Conservation (phyloP, 2,329 filamentous ascomycete species). For the Fusarium globosum region DNA sequence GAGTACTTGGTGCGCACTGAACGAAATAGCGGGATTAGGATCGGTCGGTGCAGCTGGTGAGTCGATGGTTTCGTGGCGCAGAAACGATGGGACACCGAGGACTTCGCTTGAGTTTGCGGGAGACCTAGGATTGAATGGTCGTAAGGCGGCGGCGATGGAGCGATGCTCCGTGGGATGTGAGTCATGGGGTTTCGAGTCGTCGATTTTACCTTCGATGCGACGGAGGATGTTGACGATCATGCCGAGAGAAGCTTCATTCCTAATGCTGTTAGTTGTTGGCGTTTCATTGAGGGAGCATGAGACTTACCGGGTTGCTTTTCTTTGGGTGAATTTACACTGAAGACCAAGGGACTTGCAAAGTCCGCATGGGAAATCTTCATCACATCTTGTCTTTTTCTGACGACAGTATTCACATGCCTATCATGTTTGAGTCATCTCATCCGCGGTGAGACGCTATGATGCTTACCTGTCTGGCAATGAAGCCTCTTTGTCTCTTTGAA, state of each 20-base stretch:
- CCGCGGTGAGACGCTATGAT: fast-evolving
- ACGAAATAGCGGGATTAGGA: conserved; percentile 17
- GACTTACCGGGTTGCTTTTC: conserved; percentile 28
- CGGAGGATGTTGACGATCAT: conserved; percentile 38
- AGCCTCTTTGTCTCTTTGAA: conserved; percentile 23
- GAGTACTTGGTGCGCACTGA: conserved; percentile 19
- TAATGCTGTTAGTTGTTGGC: not conserved
- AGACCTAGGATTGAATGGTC: conserved; percentile 14
- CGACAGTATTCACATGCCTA: conserved; percentile 38
- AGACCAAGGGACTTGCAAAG: conserved; percentile 26
- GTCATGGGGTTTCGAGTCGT: conserved; percentile 7
- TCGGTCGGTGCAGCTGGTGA: conserved; percentile 3
- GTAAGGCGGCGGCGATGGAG: not conserved
- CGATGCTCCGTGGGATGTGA: not conserved
- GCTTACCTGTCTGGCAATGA: conserved; percentile 33
- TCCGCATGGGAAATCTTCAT: conserved; percentile 34
- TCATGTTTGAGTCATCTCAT: not conserved
- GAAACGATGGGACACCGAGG: conserved; percentile 18
- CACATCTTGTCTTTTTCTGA: conserved; percentile 34
- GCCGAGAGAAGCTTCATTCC: conserved; percentile 31
- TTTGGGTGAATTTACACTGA: conserved; percentile 20
- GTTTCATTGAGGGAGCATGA: fast-evolving
- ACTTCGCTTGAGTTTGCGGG: conserved; percentile 35
- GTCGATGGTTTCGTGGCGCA: conserved; percentile 7
- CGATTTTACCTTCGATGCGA: conserved; percentile 36